Conservation (phyloP, 495 filamentous ascomycete genomes). For the Tuber aestivum region DNA sequence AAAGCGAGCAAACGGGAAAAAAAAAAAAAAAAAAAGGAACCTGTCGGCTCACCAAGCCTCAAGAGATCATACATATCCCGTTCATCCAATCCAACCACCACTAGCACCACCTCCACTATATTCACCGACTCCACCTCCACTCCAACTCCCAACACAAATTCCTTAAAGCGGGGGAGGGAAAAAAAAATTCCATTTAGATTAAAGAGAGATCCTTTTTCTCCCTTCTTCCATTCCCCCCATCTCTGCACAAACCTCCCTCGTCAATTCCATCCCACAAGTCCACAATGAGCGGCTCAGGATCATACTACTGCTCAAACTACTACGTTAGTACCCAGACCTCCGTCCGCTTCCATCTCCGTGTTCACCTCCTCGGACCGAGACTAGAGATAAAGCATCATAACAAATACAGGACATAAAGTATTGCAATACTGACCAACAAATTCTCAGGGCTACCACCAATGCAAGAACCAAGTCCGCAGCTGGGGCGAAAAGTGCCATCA, state of each 20-base stretch:
- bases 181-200: conserved; percentile 2
- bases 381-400: background rate
- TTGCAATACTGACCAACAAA: background rate
- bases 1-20: too few relatives aligned
- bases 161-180: conserved; percentile 10
- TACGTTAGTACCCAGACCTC: conserved; percentile 48
- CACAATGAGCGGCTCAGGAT: conserved; percentile 41
- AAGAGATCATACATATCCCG: conserved; percentile 7
- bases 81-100: conserved; percentile 17
- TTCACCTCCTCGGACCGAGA: background rate
- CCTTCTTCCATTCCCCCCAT: background rate
- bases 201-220: background rate
- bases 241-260: conserved; percentile 11
- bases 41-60: conserved; percentile 1
- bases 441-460: conserved; percentile 31
- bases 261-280: conserved; percentile 7
- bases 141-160: background rate
- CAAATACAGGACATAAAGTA: background rate
- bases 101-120: conserved; percentile 10
- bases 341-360: background rate
- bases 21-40: background rate
- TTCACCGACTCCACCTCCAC: conserved; percentile 5
- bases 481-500: conserved; percentile 38
- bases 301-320: conserved; percentile 53
- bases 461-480: conserved; percentile 36